Percentiles rank a stretch among this genome's conserved stretches.
Conservation (phyloP, 1,139 yeast species). For the Candida labiduridarum region DNA sequence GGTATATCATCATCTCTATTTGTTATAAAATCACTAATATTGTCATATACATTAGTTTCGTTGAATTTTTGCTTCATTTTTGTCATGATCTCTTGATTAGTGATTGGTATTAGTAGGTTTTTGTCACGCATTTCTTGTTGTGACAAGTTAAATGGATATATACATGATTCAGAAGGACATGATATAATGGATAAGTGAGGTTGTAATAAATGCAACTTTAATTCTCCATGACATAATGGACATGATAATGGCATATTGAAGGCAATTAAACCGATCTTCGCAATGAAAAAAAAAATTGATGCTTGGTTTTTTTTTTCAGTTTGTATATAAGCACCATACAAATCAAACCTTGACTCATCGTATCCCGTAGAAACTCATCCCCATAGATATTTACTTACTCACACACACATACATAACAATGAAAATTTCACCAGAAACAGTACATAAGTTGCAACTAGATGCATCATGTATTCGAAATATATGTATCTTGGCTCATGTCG, state of each 20-base stretch:
- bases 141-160: slow-evolving; percentile 36
- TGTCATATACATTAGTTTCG: slow-evolving; percentile 24
- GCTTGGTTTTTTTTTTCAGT: no score
- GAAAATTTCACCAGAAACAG: slow-evolving; percentile 63
- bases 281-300: neutral
- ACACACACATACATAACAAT: slow-evolving; percentile 21
- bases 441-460: slow-evolving; percentile 66
- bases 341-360: slow-evolving; percentile 5
- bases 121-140: slow-evolving; percentile 27
- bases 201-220: slow-evolving; percentile 30
- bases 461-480: slow-evolving; percentile 80
- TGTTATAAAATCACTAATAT: slow-evolving; percentile 32
- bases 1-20: slow-evolving; percentile 24
- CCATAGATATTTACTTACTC: neutral
- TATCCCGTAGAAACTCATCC: neutral
- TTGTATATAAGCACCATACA: no score
- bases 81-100: slow-evolving; percentile 29
- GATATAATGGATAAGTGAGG: slow-evolving; percentile 28
- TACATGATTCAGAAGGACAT: slow-evolving; percentile 30
- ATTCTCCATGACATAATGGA: slow-evolving; percentile 29
- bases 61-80: slow-evolving; percentile 28
- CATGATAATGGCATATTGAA: slow-evolving; percentile 17
- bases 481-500: slow-evolving; percentile 96
- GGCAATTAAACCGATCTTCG: neutral
- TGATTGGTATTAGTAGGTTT: slow-evolving; percentile 24